Percentiles rank a stretch among this genome's conserved stretches.
Conservation (phyloP, 78 protist species). For the Cyanophora paradoxa region DNA sequence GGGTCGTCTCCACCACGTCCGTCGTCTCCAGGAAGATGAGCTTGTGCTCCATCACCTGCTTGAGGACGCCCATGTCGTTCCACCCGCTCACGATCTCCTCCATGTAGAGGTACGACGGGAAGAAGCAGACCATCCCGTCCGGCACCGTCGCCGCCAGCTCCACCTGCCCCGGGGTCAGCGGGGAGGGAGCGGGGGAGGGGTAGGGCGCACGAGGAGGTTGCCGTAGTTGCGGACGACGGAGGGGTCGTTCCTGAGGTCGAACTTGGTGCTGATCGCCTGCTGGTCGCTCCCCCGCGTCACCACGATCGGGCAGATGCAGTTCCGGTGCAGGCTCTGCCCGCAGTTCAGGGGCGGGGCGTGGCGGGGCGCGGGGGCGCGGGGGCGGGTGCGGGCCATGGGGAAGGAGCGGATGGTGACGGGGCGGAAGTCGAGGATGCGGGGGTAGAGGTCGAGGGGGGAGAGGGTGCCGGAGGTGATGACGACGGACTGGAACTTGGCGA, state of each 20-base stretch:
- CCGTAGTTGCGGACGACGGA: slow-evolving; percentile 85
- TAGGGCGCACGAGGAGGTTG: slow-evolving; percentile 35
- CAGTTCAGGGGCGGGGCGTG: too few species aligned
- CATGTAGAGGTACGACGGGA: slow-evolving; percentile 90
- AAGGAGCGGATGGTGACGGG: slow-evolving; percentile 52
- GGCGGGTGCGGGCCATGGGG: background rate
- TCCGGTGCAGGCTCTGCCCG: background rate
- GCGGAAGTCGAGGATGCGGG: slow-evolving; percentile 72
- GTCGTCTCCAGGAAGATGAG: slow-evolving; percentile 88
- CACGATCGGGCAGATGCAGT: slow-evolving; percentile 46
- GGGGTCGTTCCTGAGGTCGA: slow-evolving; percentile 41
- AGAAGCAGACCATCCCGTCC: slow-evolving; percentile 97
- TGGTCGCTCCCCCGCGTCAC: slow-evolving; percentile 53
- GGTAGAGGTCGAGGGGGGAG: slow-evolving; percentile 94
- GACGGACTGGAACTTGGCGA: slow-evolving; percentile 57
- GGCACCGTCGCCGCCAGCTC: slow-evolving; percentile 71
- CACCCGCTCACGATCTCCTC: slow-evolving; percentile 61
- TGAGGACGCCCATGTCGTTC: background rate
- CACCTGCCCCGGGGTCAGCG: background rate
- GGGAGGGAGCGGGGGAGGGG: background rate
- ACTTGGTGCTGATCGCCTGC: slow-evolving; percentile 42
- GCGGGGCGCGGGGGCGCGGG: background rate
- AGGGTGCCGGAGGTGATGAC: slow-evolving; percentile 65
- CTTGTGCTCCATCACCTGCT: slow-evolving; percentile 54
- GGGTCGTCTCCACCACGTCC: slow-evolving; percentile 76